Percentiles rank a stretch among this genome's conserved stretches.
These are phyloP conservation scores for Leccinum truebloodii DNA, from an alignment of 768 basidiomycete species.

Conservation along the genomic window DNA sequence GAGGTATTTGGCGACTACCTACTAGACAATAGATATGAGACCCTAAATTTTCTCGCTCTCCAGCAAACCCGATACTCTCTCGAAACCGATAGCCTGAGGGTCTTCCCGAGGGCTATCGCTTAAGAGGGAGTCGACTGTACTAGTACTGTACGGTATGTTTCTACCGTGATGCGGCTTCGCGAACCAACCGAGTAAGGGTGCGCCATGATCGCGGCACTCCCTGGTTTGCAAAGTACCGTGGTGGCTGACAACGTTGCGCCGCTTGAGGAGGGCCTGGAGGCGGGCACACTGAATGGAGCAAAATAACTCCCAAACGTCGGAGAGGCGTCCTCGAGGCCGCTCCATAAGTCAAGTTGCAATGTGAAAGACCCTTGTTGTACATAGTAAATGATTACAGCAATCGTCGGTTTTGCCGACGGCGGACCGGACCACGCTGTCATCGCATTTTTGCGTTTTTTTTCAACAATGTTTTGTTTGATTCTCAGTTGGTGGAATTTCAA, in stretches of 20 bases:
- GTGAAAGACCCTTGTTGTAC: slow-evolving; percentile 7
- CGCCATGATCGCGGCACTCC: slow-evolving; percentile 1
- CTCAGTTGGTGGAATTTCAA: not conserved
- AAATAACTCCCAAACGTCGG: slow-evolving; percentile 16
- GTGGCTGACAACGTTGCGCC: not conserved
- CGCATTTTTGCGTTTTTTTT: slow-evolving; percentile 9
- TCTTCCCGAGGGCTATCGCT: too few relatives aligned
- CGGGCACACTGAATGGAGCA: slow-evolving; percentile 14
- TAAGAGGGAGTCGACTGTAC: not conserved
- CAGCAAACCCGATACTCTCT: too few relatives aligned
- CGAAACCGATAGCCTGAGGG: too few relatives aligned
- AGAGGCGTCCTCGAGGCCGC: slow-evolving; percentile 28
- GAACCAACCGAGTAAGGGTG: slow-evolving; percentile 6
- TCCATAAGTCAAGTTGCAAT: slow-evolving; percentile 6
- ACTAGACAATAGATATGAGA: too few relatives aligned
- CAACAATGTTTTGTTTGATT: not conserved
- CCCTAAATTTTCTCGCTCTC: too few relatives aligned
- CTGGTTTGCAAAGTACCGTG: slow-evolving; percentile 3
- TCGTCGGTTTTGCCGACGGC: slow-evolving; percentile 18
- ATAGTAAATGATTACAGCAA: slow-evolving; percentile 12
- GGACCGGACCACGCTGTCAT: slow-evolving; percentile 18
- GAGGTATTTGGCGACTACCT: too few relatives aligned
- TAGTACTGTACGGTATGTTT: not conserved
- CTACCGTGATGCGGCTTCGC: not conserved
- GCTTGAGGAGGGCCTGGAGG: not conserved